Base-by-base conservation (phyloP, 2,329 filamentous ascomycete species). In the Trichocomaceae sp. region DNA sequence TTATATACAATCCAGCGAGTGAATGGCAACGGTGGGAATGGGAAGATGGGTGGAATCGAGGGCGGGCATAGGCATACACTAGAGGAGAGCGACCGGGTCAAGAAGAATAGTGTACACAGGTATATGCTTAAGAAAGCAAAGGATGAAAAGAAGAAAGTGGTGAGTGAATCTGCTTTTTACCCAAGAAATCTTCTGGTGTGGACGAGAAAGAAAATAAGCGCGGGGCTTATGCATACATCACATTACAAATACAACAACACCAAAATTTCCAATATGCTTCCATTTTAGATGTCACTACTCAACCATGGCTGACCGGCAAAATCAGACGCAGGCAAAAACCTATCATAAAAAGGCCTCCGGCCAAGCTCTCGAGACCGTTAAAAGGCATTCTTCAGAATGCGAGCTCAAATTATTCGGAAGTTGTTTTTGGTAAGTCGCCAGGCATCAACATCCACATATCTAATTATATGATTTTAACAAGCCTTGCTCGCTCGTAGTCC, bases 361-460 rank as follows among this genome's bases (percentile, higher is more conserved):
- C 9, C 70, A 78, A 52, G 89, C 90, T 20, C 76, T 84, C 48
- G 71, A 77, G 46, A 95, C 89, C 2, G 85, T 81, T 7, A 82
- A 83, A 64, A 84, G 80, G 52, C 90, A 89, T 63, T 77, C 80
- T n/a, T 82, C 82, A 57, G 86, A 90, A 5, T 76, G 81, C 58
- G 81, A 85, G 7, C 70, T 95, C 49, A 91, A 90, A 69, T 75
- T 95, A 1, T 95, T 86, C 66, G 88, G 88, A 26, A 87, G 86
- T 62, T 91, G 87, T 67, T 93, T 90, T 69, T 95, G 90, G 87
- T 89, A 74, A 63, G 76, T 71, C 20, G 45, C 47, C 49, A 35
- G 23, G 8, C 9, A 15, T 29, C 26, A 29, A 29, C 3, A 23
- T 20, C n/a, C 5, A 17, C n/a, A n/a, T n/a, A 22, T 51, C 42